Evolutionary conservation across 1,284 basidiomycete species (phyloP).

Genomic region (Wallemia ichthyophaga): DNA sequence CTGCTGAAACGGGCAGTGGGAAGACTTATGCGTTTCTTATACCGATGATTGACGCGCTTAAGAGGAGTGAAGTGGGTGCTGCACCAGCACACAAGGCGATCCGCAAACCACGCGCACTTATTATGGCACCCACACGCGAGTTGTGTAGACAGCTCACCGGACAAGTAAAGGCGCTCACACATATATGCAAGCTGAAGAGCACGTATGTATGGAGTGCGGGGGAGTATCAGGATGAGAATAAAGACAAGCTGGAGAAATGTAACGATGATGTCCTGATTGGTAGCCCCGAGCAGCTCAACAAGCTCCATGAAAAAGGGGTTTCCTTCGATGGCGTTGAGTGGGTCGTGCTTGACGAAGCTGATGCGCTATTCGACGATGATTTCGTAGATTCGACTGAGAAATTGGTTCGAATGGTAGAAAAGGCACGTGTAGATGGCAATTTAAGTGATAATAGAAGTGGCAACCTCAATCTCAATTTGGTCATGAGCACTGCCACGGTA

Average conservation of each 20-base stretch:
- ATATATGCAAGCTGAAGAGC: slow-evolving; percentile 32
- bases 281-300: not conserved
- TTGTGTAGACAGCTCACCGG: slow-evolving; percentile 41
- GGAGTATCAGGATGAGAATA: not conserved
- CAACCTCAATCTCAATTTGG: not conserved
- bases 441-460: no score
- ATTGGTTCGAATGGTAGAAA: slow-evolving; percentile 1
- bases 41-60: slow-evolving; percentile 45
- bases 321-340: slow-evolving; percentile 29
- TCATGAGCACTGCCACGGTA: not conserved
- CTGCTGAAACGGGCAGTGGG: slow-evolving; percentile 61
- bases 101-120: slow-evolving; percentile 34
- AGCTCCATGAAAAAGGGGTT: not conserved
- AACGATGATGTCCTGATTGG: not conserved
- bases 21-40: slow-evolving; percentile 71
- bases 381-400: slow-evolving; percentile 2
- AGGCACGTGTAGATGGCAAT: no score
- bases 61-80: slow-evolving; percentile 17
- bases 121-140: slow-evolving; percentile 65
- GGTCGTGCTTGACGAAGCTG: slow-evolving; percentile 64
- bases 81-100: slow-evolving; percentile 10
- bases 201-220: not conserved
- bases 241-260: no score
- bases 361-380: slow-evolving; percentile 44
- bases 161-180: slow-evolving; percentile 40